Evolutionary conservation across 2,329 filamentous ascomycete species (phyloP).

Genomic region (Aureobasidium uvarum): DNA sequence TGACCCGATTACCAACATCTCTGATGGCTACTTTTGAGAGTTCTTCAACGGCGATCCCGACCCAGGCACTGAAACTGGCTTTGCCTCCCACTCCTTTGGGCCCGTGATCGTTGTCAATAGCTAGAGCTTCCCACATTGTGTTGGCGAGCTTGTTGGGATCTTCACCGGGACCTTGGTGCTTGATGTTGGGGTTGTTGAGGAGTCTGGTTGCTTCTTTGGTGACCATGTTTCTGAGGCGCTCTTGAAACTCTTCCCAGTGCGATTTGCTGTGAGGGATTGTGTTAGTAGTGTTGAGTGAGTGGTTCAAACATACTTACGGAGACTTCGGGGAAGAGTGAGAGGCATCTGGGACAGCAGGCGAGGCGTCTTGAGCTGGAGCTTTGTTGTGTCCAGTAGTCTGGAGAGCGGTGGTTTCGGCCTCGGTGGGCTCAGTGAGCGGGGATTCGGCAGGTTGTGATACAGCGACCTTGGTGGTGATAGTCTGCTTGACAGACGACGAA

Average conservation of each 20-base stretch:
- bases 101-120: not conserved
- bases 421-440: not conserved
- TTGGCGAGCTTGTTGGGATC: not conserved
- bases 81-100: not conserved
- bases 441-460: not conserved
- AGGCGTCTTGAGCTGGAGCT: not conserved
- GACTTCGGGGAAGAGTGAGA: not conserved
- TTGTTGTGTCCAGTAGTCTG: no score
- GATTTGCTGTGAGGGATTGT: not conserved
- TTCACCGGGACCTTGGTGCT: not conserved
- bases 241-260: not conserved
- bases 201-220: not conserved
- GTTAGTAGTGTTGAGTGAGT: not conserved
- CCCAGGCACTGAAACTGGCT: not conserved
- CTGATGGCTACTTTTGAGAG: not conserved
- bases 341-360: not conserved
- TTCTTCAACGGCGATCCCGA: not conserved
- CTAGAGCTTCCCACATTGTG: not conserved
- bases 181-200: not conserved
- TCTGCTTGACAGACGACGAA: not conserved
- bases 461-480: not conserved
- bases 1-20: not conserved
- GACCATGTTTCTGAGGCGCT: not conserved
- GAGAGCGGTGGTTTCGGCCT: not conserved
- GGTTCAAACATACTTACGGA: not conserved